Evolutionary conservation across 805 yeast species (phyloP), one percentile per base, ranked within the genome.

Genomic region (Candida tammaniensis): DNA sequence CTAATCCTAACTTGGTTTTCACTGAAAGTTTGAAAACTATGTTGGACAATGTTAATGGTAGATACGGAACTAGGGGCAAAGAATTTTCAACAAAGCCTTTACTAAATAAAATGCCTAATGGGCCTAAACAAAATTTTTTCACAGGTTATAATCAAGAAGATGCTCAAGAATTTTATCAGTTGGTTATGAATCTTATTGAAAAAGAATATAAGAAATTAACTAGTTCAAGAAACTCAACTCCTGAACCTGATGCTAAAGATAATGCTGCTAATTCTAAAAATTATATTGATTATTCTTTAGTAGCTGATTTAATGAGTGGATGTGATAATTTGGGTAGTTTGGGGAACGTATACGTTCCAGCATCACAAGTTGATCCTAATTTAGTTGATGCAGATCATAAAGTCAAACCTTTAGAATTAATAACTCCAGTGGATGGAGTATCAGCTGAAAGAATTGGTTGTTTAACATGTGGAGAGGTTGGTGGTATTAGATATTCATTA

Each of bases 141-240:
- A 59, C 78, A 36, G 93, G 96, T 1, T 86, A 86, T 53, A 87
- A 86, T 51, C 98, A 89, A 61, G 96, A 89, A 57, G 98, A 89
- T 62, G 97, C 97, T 0, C 96, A 89, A 59, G 98, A 89, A 56
- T 89, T 89, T 51, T 89, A 89, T 64, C 97, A 89, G 55, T 71
- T 81, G 33, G 72, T 84, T 2, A 67, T 85, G 70, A 69, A 74
- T 26, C 76, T 82, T 37, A 62, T 85, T 20, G 94, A 85, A 50
- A 64, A 64, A 25, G 85, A 80, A 35, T 61, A 55, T 57, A 66
- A 61, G 55, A 55, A 53, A n/a, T 39, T 47, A 17, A 39, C 40
- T 7, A 26, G 46, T 40, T 48, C 58, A 32, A 41, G 55, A 28
- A 22, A 50, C 3, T 18, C 43, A 2, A 43, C 56, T 16, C 54